A percentile compares a stretch with the other conserved stretches of the same genome.
These are phyloP conservation scores for Gossypium anomalum DNA, from an alignment of 345 rosid genomes.

Conservation along the genomic window DNA sequence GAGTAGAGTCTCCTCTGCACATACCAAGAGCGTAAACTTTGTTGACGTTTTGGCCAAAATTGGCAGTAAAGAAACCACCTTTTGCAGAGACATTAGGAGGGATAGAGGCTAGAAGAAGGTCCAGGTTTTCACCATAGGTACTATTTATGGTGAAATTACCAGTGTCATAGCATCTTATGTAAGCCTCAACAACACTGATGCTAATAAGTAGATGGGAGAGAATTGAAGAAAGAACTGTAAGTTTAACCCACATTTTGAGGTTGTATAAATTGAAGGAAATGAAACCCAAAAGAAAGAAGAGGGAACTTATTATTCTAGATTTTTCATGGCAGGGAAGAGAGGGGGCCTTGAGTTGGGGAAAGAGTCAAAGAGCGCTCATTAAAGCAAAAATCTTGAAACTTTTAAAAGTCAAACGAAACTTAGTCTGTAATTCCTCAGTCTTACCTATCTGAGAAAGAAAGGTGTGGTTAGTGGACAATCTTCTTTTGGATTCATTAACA, in stretches of 20 bases:
- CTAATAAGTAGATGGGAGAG: neutral
- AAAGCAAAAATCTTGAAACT: no score
- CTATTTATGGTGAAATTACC: conserved; percentile 20
- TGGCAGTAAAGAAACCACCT: conserved; percentile 16
- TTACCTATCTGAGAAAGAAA: no score
- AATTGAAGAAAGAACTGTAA: neutral
- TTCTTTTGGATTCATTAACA: no score
- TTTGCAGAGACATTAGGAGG: neutral
- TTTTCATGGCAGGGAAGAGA: no score
- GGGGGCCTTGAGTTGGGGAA: no score
- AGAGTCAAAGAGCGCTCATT: no score
- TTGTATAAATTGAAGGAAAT: neutral
- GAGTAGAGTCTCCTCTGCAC: conserved; percentile 19
- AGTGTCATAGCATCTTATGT: neutral
- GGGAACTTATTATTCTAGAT: no score
- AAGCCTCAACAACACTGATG: neutral
- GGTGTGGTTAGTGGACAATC: neutral
- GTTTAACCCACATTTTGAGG: neutral
- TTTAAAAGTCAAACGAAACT: no score
- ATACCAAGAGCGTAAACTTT: conserved; percentile 20
- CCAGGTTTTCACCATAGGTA: conserved; percentile 17
- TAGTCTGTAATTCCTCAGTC: neutral
- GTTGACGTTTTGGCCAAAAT: conserved; percentile 12
- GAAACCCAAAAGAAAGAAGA: neutral
- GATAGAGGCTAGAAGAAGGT: conserved; percentile 11